Evolutionary conservation across 2,329 filamentous ascomycete genomes (phyloP), one percentile per base, ranked within the genome.

Genomic region (Macroventuria anomochaeta): DNA sequence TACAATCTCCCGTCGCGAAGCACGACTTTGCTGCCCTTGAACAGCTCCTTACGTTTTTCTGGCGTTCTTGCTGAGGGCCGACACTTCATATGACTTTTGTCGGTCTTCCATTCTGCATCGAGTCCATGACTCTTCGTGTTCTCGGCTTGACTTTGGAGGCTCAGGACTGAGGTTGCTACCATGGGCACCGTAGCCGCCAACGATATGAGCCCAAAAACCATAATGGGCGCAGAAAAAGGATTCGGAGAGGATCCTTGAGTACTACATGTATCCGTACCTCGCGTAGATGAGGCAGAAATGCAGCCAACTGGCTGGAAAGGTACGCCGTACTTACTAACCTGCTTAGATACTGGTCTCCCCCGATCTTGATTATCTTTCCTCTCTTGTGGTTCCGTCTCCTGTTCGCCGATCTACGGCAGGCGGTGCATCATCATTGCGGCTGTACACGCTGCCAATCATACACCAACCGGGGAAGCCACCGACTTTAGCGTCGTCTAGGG

Each of bases 81-180:
- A 29, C 60, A 64, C 15, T 42, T 50, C 47, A 66, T 61, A 21
- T 66, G 53, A 40, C 63, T 59, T 53, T 61, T 64, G 10, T 62
- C 53, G n/a, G 55, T 52, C 41, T 63, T 66, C 60, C 60, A 64
- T 17, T 59, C 58, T 20, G 58, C 53, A 15, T 63, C 50, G 7
- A 44, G 26, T 8, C 57, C 56, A 2, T 61, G 41, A 36, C 48
- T 55, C 37, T 61, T 59, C 4, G 58, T 59, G 21, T 54, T 59
- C 33, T 64, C 60, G 6, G 62, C 48, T 52, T 66, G 55, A 44
- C 48, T 61, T 46, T 66, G 63, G 11, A 66, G 55, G 4, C 41
- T 51, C 26, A 66, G 40, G 11, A 66, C 58, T 8, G 63, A 59
- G 4, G 62, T 59, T 21, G 52, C 60, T 7, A 58, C 63, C 56